phyloP scores from a whole-genome alignment of 805 yeast species.

The Metschnikowia lunata region DNA sequence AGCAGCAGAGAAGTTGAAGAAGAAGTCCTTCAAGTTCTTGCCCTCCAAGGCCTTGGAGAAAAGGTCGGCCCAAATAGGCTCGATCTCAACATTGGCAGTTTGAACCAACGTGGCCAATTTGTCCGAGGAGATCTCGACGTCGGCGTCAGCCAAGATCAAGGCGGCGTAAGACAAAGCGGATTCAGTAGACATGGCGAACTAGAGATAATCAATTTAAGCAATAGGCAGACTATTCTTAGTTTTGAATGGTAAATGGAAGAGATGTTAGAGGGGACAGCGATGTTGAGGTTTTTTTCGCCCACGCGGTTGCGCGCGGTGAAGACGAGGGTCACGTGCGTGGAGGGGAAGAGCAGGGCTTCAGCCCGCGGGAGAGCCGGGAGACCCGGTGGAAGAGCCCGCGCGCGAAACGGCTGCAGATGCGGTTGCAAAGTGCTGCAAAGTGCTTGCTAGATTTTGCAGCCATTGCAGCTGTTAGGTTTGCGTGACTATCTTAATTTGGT shows the following conservation, averaged over 20 bases:
- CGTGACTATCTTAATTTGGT: no score
- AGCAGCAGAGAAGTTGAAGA: conserved; percentile 46
- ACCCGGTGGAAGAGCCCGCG: no score
- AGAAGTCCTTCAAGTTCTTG: conserved; percentile 44
- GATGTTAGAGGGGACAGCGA: conserved; percentile 4
- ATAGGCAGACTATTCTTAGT: conserved; percentile 49
- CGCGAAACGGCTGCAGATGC: neutral
- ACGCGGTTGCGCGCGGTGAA: neutral
- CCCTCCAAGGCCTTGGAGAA: conserved; percentile 46
- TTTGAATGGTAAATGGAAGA: conserved; percentile 15
- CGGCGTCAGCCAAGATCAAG: conserved; percentile 47
- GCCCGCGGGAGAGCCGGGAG: neutral
- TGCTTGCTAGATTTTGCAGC: neutral
- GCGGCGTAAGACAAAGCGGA: conserved; percentile 49
- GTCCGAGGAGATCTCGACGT: conserved; percentile 43
- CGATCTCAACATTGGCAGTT: conserved; percentile 43
- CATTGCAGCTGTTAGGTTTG: no score
- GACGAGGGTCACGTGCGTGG: conserved; percentile 14
- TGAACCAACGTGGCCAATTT: conserved; percentile 39
- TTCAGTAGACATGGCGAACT: conserved; percentile 46
- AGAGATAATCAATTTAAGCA: conserved; percentile 49
- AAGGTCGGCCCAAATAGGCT: conserved; percentile 45
- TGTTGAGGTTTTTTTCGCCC: conserved; percentile 10
- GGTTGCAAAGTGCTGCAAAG: no score
- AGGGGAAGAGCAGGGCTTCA: conserved; percentile 7